Conservation (phyloP, 2,329 filamentous ascomycete species). For the Fusarium tricinctum region DNA sequence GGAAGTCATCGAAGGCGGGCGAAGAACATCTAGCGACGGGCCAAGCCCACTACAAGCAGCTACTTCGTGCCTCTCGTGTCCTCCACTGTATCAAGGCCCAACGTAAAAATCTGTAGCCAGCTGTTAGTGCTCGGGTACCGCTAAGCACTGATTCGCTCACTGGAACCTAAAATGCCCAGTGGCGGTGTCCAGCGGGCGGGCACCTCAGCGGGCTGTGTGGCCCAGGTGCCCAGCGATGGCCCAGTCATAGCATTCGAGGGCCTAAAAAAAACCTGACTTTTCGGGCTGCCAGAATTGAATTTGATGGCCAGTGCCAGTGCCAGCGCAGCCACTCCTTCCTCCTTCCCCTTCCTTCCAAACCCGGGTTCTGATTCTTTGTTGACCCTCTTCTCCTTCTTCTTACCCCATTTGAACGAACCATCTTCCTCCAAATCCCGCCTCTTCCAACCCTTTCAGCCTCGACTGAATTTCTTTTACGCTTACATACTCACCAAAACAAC, state of each 20-base stretch:
- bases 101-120: slow-evolving; percentile 31
- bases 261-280: slow-evolving; percentile 52
- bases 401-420: slow-evolving; percentile 50
- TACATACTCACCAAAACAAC: slow-evolving; percentile 31
- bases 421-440: slow-evolving; percentile 50
- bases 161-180: slow-evolving; percentile 27
- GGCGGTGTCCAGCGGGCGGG: slow-evolving; percentile 44
- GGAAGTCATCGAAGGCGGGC: slow-evolving; percentile 47
- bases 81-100: slow-evolving; percentile 43
- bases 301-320: slow-evolving; percentile 29
- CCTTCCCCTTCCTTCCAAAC: slow-evolving; percentile 39
- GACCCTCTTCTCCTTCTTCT: slow-evolving; percentile 47
- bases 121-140: slow-evolving; percentile 50
- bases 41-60: not conserved
- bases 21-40: slow-evolving; percentile 43
- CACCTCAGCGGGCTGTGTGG: slow-evolving; percentile 29
- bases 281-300: slow-evolving; percentile 46
- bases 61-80: slow-evolving; percentile 1
- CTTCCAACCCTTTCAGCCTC: slow-evolving; percentile 46
- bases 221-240: slow-evolving; percentile 30
- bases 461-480: slow-evolving; percentile 47
- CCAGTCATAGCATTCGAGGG: slow-evolving; percentile 34
- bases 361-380: slow-evolving; percentile 46
- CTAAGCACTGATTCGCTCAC: slow-evolving; percentile 38
- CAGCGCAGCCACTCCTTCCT: slow-evolving; percentile 35